Evolutionary conservation across 495 filamentous ascomycete species (phyloP), one percentile per base, ranked within the genome.

Genomic region (Trichoderma erinaceum): DNA sequence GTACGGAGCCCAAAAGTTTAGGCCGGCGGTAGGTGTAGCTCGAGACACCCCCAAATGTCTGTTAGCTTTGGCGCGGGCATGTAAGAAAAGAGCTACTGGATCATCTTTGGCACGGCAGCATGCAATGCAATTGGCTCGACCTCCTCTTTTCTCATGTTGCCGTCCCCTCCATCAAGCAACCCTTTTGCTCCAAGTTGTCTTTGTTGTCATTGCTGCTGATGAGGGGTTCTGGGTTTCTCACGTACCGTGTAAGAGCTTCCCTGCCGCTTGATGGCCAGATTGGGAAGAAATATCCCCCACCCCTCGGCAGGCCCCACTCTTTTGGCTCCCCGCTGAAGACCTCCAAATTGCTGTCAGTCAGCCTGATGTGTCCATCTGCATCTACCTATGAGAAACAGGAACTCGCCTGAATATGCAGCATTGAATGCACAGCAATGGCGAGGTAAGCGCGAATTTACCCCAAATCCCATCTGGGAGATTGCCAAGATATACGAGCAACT

Each of bases 1-100:
- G 44, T 16, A 52, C 48, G 48, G 48, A 52, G 48, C 48, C 48
- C 21, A 52, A 52, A 52, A 52, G 48, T 52, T 25, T 10, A 52
- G 48, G 18, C 48, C 18, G 48, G 21, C 7, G 21, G 43, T 11
- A 15, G n/a, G 4, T 52, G 6, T 6, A 15, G 15, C 46, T 52
- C n/a, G n/a, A 52, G 48, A 18, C 48, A n/a, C 48, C 8, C 48
- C 29, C 44, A 48, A 52, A 6, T n/a, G 21, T 10, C 21, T 52
- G 18, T 2, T 46, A 18, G 8, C 48, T 52, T 10, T 52, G 43
- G 12, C 4, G 18, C 18, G 3, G 7, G 12, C 3, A 46, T 18
- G 43, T 23, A 21, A 38, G 35, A 38, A 38, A 10, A 6, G 35
- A 38, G 35, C 35, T n/a, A 38, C 35, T 38, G 35, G 35, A 10